Percentiles rank a stretch among this genome's conserved stretches.
These are phyloP conservation scores for Byssochlamys sp. DNA, from an alignment of 2,329 filamentous ascomycete genomes.

Conservation along the genomic window DNA sequence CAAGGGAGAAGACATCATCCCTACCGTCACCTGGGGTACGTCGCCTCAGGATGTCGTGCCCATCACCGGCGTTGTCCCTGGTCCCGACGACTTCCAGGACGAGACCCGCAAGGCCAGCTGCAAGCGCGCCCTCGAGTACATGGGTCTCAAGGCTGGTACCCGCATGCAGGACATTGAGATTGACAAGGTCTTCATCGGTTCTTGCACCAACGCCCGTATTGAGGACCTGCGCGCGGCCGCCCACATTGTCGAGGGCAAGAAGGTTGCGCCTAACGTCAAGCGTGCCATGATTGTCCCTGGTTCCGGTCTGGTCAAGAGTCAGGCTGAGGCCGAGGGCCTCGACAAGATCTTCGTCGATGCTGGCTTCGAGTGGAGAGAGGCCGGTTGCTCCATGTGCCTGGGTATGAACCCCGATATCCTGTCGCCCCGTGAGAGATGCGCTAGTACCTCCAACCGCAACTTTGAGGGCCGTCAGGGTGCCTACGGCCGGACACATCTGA, in stretches of 20 bases:
- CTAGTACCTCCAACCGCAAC: slow-evolving; percentile 91
- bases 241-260: slow-evolving; percentile 74
- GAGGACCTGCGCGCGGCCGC: slow-evolving; percentile 88
- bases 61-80: slow-evolving; percentile 81
- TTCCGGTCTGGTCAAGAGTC: slow-evolving; percentile 84
- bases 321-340: slow-evolving; percentile 82
- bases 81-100: slow-evolving; percentile 75
- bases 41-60: slow-evolving; percentile 93
- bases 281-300: slow-evolving; percentile 93
- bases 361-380: slow-evolving; percentile 96
- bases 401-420: slow-evolving; percentile 99
- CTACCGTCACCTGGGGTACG: slow-evolving; percentile 93
- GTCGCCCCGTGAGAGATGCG: slow-evolving; percentile 82
- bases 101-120: slow-evolving; percentile 72
- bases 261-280: slow-evolving; percentile 79
- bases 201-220: slow-evolving; percentile 93
- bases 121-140: slow-evolving; percentile 80
- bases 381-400: slow-evolving; percentile 96
- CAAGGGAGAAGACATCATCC: slow-evolving; percentile 82
- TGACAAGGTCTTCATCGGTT: slow-evolving; percentile 97
- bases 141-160: slow-evolving; percentile 80
- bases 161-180: slow-evolving; percentile 83
- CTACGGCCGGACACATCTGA: slow-evolving; percentile 79
- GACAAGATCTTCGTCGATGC: slow-evolving; percentile 86
- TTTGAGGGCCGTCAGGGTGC: slow-evolving; percentile 95